A percentile compares a stretch with the other conserved stretches of the same genome.
These are phyloP conservation scores for Trichomonascaceae sp. DNA, from an alignment of 1,139 yeast genomes.

Conservation along the genomic window DNA sequence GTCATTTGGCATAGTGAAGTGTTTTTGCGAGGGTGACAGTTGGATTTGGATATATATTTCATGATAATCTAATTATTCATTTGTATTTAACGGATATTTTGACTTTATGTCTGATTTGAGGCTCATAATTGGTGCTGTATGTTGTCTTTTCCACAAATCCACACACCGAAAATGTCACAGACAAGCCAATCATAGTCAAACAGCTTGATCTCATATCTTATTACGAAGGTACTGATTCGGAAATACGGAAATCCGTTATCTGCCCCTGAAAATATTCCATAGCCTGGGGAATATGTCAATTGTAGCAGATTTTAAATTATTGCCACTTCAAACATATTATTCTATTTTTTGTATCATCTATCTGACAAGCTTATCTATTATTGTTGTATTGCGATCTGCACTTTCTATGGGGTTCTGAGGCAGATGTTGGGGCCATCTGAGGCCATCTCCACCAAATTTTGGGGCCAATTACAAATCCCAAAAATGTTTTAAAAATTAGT, in stretches of 20 bases:
- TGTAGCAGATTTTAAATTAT: not conserved
- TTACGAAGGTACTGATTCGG: not conserved
- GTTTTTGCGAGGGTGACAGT: not conserved
- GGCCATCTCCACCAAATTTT: not conserved
- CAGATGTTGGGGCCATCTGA: not conserved
- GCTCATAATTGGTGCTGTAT: too few relatives aligned
- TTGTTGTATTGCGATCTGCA: not conserved
- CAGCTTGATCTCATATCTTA: not conserved
- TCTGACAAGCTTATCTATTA: not conserved
- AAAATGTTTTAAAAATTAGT: not conserved
- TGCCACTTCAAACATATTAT: not conserved
- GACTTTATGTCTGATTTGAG: not conserved
- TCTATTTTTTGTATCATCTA: too few relatives aligned
- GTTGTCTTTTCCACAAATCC: too few relatives aligned
- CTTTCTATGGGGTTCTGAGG: not conserved
- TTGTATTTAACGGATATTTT: too few relatives aligned
- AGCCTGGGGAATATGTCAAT: not conserved
- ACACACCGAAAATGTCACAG: not conserved
- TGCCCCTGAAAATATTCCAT: not conserved
- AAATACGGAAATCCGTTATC: not conserved
- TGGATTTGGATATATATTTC: too few relatives aligned
- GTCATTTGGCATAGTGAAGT: not conserved
- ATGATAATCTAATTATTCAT: too few relatives aligned
- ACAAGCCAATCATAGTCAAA: too few relatives aligned
- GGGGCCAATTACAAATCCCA: not conserved